Conservation (phyloP, 1,284 basidiomycete genomes). For the Marasmius sp. region DNA sequence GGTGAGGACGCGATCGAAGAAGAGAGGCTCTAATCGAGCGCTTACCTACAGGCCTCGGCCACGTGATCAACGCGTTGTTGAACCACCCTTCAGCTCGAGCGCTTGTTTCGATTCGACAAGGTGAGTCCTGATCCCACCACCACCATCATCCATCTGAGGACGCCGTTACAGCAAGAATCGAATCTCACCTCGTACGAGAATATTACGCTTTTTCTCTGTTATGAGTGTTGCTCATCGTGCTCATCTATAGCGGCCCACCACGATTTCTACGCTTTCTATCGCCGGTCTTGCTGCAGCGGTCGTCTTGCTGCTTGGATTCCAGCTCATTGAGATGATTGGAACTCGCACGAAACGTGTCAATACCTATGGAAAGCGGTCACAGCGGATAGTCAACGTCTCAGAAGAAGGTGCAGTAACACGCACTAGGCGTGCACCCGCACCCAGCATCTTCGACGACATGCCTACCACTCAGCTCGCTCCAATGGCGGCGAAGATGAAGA, state of each 20-base stretch:
- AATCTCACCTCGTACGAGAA: background rate
- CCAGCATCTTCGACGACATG: constrained; percentile 41
- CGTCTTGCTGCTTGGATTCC: constrained; percentile 6
- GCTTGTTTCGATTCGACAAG: no score
- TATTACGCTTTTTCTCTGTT: background rate
- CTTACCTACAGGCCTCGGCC: no score
- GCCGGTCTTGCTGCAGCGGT: constrained; percentile 5
- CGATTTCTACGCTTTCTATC: constrained; percentile 16
- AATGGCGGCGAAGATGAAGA: constrained; percentile 46
- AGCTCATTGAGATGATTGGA: constrained; percentile 40
- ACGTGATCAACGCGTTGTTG: no score
- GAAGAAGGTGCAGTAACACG: constrained; percentile 23
- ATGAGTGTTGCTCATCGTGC: background rate
- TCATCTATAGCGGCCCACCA: background rate
- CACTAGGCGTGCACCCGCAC: constrained; percentile 12
- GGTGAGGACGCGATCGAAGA: constrained; percentile 5
- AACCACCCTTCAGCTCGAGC: no score
- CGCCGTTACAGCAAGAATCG: no score
- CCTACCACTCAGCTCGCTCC: constrained; percentile 33
- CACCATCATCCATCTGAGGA: no score
- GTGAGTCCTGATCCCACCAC: no score
- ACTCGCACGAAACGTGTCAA: constrained; percentile 68
- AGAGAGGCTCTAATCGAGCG: background rate
- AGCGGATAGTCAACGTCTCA: constrained; percentile 59
- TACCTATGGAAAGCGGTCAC: constrained; percentile 65